Conservation (phyloP, 371 early-diverging fungal genomes). For the Mucor circinelloides region DNA sequence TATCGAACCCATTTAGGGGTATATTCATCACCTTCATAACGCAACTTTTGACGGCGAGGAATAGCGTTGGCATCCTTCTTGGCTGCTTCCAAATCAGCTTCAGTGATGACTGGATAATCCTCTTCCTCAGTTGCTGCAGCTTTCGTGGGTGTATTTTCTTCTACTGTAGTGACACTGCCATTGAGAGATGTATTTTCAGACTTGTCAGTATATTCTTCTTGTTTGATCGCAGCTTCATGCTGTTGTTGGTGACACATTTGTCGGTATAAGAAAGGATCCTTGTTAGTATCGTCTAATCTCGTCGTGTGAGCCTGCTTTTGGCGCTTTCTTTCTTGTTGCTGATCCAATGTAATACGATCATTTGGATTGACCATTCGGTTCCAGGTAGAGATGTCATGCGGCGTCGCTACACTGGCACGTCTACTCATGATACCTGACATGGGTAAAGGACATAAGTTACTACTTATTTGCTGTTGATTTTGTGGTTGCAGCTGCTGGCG, state of each 20-base stretch:
- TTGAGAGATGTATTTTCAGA: neutral
- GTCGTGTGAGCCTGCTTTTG: neutral
- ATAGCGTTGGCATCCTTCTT: conserved; percentile 35
- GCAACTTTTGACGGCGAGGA: conserved; percentile 67
- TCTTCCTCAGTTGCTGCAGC: neutral
- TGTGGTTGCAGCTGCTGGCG: neutral
- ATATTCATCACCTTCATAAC: conserved; percentile 79
- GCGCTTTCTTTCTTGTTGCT: neutral
- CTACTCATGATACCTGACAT: conserved; percentile 25
- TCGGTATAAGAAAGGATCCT: neutral
- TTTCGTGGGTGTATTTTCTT: conserved; percentile 6
- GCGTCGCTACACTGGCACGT: conserved; percentile 18
- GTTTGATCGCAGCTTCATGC: neutral
- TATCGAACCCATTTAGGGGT: conserved; percentile 89
- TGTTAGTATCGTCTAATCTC: neutral
- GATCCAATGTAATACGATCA: neutral
- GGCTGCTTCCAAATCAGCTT: conserved; percentile 38
- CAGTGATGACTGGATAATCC: conserved; percentile 36
- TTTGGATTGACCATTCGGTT: conserved; percentile 8
- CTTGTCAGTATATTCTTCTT: neutral
- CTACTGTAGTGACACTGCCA: neutral
- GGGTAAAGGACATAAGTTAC: conserved; percentile 14
- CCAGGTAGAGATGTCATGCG: conserved; percentile 26
- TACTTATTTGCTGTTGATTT: neutral
- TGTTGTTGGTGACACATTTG: neutral